phyloP scores from a whole-genome alignment of 2,329 filamentous ascomycete genomes.

The Fusarium pininemorale region DNA sequence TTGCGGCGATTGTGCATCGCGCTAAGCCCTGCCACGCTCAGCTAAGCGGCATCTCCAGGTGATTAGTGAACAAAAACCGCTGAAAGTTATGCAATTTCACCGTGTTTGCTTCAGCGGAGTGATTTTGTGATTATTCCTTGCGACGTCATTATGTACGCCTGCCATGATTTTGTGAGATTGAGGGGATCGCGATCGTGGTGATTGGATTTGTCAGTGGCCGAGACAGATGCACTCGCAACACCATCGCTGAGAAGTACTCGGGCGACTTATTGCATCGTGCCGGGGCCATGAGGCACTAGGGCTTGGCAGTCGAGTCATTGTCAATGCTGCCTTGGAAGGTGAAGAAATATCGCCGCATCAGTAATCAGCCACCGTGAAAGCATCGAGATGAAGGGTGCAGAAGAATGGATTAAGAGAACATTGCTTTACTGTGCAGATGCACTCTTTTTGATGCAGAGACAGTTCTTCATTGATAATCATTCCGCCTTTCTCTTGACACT shows the following conservation, averaged over 20 bases:
- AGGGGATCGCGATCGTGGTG: not conserved
- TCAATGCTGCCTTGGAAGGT: not conserved
- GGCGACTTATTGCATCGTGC: not conserved
- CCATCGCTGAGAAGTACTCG: not conserved
- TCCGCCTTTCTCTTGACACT: not conserved
- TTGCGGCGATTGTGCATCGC: not conserved
- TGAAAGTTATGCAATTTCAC: not conserved
- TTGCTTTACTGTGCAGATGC: not conserved
- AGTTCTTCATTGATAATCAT: not conserved
- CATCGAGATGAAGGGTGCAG: not conserved
- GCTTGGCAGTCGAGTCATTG: not conserved
- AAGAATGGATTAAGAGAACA: fast-evolving
- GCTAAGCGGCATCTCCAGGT: not conserved
- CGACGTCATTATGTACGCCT: not conserved
- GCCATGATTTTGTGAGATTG: not conserved
- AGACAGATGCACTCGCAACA: not conserved
- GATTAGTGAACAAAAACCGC: not conserved
- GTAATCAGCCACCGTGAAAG: not conserved
- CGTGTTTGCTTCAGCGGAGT: not conserved
- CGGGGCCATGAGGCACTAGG: not conserved
- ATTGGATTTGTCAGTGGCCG: not conserved
- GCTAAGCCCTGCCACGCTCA: not conserved
- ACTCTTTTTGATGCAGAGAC: not conserved
- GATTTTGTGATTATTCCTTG: not conserved
- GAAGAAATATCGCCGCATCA: not conserved